These are phyloP conservation scores for Exophiala phaeomuriformis DNA, from an alignment of 2,329 filamentous ascomycete species.

Conservation along the genomic window DNA sequence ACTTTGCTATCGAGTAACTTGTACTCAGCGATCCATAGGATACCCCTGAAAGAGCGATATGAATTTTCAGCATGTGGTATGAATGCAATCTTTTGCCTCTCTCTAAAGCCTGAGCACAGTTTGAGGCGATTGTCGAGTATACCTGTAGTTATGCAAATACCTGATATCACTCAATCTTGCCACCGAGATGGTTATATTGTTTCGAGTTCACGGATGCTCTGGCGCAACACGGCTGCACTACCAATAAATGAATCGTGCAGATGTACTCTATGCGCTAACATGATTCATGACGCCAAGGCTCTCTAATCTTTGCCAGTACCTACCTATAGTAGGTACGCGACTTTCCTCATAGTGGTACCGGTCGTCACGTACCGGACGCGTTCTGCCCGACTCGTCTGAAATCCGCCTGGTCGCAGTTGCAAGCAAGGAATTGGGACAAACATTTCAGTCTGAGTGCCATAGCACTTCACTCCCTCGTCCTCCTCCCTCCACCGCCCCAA, in stretches of 20 bases:
- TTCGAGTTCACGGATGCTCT: neutral
- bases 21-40: neutral
- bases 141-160: no score
- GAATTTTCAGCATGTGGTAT: neutral
- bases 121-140: no score
- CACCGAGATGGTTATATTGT: no score
- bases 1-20: neutral
- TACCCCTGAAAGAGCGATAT: neutral
- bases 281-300: neutral
- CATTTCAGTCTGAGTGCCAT: no score
- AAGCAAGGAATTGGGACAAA: neutral
- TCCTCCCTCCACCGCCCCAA: neutral
- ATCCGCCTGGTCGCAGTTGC: neutral
- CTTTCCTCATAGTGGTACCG: neutral
- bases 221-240: neutral
- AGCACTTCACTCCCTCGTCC: no score
- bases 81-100: neutral
- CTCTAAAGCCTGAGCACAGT: no score
- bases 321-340: neutral
- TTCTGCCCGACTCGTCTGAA: neutral
- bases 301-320: neutral
- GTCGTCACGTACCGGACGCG: neutral
- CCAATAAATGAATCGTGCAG: neutral
- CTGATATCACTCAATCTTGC: no score
- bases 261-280: neutral